Conservation (phyloP, 371 early-diverging fungal species). For the Mucor lusitanicus region DNA sequence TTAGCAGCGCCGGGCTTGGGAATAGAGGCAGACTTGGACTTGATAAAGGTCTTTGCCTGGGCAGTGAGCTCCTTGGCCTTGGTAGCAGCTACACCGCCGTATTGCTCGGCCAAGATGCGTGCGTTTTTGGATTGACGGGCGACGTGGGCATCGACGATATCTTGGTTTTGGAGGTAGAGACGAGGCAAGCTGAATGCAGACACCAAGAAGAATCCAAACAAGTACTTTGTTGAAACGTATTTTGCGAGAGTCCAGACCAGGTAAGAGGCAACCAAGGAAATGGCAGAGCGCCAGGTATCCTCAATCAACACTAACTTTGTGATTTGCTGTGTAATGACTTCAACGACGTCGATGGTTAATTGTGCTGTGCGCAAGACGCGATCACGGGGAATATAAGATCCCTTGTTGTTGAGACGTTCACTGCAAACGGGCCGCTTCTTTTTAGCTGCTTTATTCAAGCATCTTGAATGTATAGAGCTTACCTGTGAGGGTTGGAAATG, state of each 20-base stretch:
- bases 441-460: neutral
- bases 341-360: constrained; percentile 49
- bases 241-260: constrained; percentile 60
- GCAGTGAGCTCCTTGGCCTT: constrained; percentile 28
- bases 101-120: constrained; percentile 29
- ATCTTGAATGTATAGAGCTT: neutral
- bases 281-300: constrained; percentile 51
- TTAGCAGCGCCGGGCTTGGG: neutral
- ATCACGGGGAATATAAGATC: constrained; percentile 40
- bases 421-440: constrained; percentile 11
- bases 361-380: constrained; percentile 39
- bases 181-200: constrained; percentile 54
- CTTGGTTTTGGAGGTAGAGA: constrained; percentile 55
- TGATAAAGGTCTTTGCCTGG: constrained; percentile 13
- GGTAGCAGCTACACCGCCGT: constrained; percentile 32
- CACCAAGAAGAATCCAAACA: constrained; percentile 49
- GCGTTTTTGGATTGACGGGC: constrained; percentile 41
- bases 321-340: constrained; percentile 48
- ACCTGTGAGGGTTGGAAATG: constrained; percentile 46
- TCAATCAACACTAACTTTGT: constrained; percentile 56
- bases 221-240: constrained; percentile 57
- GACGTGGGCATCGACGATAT: constrained; percentile 52
- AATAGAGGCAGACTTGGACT: constrained; percentile 6
- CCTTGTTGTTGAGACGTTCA: constrained; percentile 33
- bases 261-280: constrained; percentile 50